A percentile compares a stretch with the other conserved stretches of the same genome.
Conservation (phyloP, 805 yeast species). For the Candida dajiaensis region DNA sequence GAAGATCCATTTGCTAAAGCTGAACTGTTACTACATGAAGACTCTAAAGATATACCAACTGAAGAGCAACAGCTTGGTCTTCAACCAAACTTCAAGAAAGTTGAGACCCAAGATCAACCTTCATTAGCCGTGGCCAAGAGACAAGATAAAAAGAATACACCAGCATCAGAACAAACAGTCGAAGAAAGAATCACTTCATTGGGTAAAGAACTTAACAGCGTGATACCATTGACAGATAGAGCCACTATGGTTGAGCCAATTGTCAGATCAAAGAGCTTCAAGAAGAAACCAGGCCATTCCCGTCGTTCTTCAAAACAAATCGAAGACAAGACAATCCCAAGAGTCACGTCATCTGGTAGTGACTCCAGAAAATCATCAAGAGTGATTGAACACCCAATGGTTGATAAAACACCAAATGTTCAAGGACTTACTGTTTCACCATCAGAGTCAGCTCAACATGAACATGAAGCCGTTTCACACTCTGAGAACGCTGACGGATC, state of each 20-base stretch:
- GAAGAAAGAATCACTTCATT: slow-evolving; percentile 18
- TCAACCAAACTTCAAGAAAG: neutral
- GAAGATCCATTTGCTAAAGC: slow-evolving; percentile 9
- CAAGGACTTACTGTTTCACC: neutral
- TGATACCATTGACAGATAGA: slow-evolving; percentile 19
- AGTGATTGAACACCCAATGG: neutral
- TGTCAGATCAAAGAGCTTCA: neutral
- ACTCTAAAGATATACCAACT: neutral
- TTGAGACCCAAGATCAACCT: neutral
- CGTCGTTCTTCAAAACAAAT: neutral
- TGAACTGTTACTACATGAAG: neutral
- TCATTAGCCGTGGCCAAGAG: slow-evolving; percentile 11
- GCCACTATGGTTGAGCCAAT: slow-evolving; percentile 6
- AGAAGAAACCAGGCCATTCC: neutral
- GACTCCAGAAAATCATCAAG: neutral
- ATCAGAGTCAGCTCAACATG: neutral
- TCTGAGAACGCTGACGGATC: neutral
- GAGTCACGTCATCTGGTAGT: neutral
- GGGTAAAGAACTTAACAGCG: slow-evolving; percentile 18
- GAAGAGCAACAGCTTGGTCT: neutral
- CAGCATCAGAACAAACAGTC: slow-evolving; percentile 1
- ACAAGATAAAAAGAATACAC: slow-evolving; percentile 4
- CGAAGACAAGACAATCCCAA: neutral
- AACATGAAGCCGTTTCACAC: neutral
- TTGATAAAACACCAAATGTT: neutral